phyloP scores from a whole-genome alignment of 179 eudicot genomes.

The Heliamphora ciliata region DNA sequence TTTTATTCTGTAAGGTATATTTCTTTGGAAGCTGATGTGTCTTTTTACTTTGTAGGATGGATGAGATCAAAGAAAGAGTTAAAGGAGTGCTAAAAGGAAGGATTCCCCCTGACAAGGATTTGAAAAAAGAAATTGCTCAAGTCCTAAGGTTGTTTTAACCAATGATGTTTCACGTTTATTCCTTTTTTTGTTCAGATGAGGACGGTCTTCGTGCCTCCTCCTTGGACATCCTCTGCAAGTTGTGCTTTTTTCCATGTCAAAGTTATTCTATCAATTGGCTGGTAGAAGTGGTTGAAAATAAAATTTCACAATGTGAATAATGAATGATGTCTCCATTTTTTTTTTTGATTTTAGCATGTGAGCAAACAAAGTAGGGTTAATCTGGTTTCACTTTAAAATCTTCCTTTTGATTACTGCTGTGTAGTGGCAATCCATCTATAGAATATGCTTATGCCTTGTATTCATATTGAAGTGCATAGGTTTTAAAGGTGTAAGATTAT shows the following conservation, averaged over 20 bases:
- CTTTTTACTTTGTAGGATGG: conserved; percentile 48
- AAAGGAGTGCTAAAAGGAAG: conserved; percentile 85
- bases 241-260: conserved; percentile 3
- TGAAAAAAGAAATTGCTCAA: conserved; percentile 54
- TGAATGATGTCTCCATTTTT: neutral
- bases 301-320: conserved; percentile 1
- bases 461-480: neutral
- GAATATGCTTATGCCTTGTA: neutral
- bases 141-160: conserved; percentile 50
- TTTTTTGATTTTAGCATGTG: neutral
- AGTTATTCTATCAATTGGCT: neutral
- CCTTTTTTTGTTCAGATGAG: too few species aligned
- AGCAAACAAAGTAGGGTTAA: neutral
- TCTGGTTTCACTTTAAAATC: neutral
- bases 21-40: conserved; percentile 18
- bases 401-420: neutral
- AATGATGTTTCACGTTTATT: neutral
- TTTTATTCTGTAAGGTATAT: neutral
- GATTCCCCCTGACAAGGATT: conserved; percentile 71
- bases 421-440: neutral
- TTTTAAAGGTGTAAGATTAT: neutral
- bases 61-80: conserved; percentile 72
- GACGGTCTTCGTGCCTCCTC: too few species aligned
- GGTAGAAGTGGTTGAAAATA: conserved; percentile 2
- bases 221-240: too few species aligned